Percentiles rank a stretch among this genome's conserved stretches.
phyloP scores from a whole-genome alignment of 176 grass and related monocot species.

The maize (Zea mays) region Zm-B73-REFERENCE-NAM-5.0 NC_050097.1:27908501-27909000 shows the following conservation, averaged over 20 bases:
- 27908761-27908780: slow-evolving; percentile 81
- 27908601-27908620: slow-evolving; percentile 72
- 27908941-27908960: slow-evolving; percentile 79
- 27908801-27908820: slow-evolving; percentile 75
- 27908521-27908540: slow-evolving; percentile 94
- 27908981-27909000: slow-evolving; percentile 66
- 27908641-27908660: slow-evolving; percentile 56
- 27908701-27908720: slow-evolving; percentile 63
- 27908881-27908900: slow-evolving; percentile 92
- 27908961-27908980: slow-evolving; percentile 85
- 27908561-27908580: slow-evolving; percentile 89
- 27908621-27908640: slow-evolving; percentile 80
- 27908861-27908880: slow-evolving; percentile 78
- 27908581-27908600: slow-evolving; percentile 90
- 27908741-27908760: slow-evolving; percentile 81
- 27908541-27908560: slow-evolving; percentile 72
- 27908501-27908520: slow-evolving; percentile 90
- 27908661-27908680: slow-evolving; percentile 80
- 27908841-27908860: slow-evolving; percentile 90
- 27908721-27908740: slow-evolving; percentile 74
- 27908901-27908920: slow-evolving; percentile 89
- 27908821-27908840: slow-evolving; percentile 55
- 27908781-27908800: slow-evolving; percentile 87
- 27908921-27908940: slow-evolving; percentile 67
- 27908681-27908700: slow-evolving; percentile 72